Conservation (phyloP, 1,284 basidiomycete genomes). For the Sporisorium reilianum region DNA sequence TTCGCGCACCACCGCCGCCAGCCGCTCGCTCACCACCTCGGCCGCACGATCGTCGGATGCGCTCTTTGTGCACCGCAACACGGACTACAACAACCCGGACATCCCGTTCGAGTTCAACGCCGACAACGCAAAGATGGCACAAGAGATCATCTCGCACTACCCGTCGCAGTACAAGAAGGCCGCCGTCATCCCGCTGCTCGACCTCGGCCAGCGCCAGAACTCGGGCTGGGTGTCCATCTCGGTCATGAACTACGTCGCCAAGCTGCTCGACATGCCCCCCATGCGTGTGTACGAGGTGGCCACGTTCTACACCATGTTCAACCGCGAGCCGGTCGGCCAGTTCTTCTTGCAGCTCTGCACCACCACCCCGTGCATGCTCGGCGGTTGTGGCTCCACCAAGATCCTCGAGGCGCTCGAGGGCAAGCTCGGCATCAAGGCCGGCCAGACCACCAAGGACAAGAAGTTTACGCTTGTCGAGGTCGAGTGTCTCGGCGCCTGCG, state of each 20-base stretch:
- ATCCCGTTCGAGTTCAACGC: constrained; percentile 89
- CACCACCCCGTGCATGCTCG: constrained; percentile 97
- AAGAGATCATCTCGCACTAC: constrained; percentile 92
- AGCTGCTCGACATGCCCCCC: constrained; percentile 88
- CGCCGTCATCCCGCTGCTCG: constrained; percentile 94
- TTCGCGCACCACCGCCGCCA: constrained; percentile 19
- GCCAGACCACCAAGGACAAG: constrained; percentile 91
- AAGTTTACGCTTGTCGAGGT: constrained; percentile 98
- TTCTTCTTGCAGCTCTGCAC: constrained; percentile 99
- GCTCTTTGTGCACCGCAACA: constrained; percentile 81
- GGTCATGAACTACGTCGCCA: constrained; percentile 97
- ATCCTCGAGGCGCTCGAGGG: constrained; percentile 87
- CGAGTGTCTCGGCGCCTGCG: constrained; percentile 95
- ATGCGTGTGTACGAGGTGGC: constrained; percentile 99
- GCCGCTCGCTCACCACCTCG: constrained; percentile 51
- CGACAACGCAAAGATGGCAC: constrained; percentile 84
- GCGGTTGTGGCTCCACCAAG: constrained; percentile 83
- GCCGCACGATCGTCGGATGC: constrained; percentile 57
- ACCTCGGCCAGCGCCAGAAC: constrained; percentile 96
- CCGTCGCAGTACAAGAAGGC: constrained; percentile 95
- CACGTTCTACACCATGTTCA: constrained; percentile 97
- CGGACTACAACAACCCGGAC: constrained; percentile 79
- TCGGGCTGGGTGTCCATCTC: constrained; percentile 98
- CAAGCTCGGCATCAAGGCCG: constrained; percentile 86
- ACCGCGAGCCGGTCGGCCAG: constrained; percentile 86